phyloP scores from a whole-genome alignment of 371 early-diverging fungal genomes.

The Fennellomyces sp. region DNA sequence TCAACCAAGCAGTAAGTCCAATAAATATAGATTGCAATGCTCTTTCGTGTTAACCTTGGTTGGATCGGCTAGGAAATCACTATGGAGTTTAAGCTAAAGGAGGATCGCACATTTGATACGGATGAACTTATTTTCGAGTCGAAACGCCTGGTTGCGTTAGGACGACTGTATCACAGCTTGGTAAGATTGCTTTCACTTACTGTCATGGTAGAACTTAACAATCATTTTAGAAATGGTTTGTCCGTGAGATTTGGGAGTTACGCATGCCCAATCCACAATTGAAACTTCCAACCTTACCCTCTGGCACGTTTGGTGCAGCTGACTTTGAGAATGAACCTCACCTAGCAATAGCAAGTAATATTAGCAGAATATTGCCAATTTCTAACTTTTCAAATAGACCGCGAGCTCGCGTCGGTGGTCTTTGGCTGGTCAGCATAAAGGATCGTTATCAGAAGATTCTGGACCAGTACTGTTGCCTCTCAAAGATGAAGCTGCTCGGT shows the following conservation, averaged over 20 bases:
- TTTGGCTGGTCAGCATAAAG: slow-evolving; percentile 1
- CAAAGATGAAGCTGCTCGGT: slow-evolving; percentile 45
- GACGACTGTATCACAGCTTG: slow-evolving; percentile 80
- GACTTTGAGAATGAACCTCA: slow-evolving; percentile 3
- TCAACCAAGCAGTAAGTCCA: slow-evolving; percentile 50
- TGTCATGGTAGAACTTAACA: neutral
- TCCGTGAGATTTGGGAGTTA: slow-evolving; percentile 68
- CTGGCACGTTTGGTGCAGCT: neutral
- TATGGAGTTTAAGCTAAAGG: slow-evolving; percentile 78
- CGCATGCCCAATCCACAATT: slow-evolving; percentile 31
- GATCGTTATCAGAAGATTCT: slow-evolving; percentile 1
- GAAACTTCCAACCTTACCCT: slow-evolving; percentile 1
- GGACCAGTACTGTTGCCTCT: slow-evolving; percentile 30
- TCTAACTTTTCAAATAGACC: neutral
- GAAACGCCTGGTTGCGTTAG: slow-evolving; percentile 74
- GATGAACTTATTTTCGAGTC: slow-evolving; percentile 86
- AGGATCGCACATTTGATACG: slow-evolving; percentile 74
- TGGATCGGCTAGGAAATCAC: slow-evolving; percentile 65
- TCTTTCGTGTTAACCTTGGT: neutral
- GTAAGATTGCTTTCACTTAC: slow-evolving; percentile 38
- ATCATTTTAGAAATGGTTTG: slow-evolving; percentile 68
- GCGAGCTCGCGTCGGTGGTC: slow-evolving; percentile 21
- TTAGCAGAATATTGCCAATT: neutral
- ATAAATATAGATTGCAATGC: neutral
- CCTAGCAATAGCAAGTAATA: slow-evolving; percentile 1